Evolutionary conservation across 2,329 filamentous ascomycete genomes (phyloP), one percentile per base, ranked within the genome.

Genomic region (Cordyceps cicadae): DNA sequence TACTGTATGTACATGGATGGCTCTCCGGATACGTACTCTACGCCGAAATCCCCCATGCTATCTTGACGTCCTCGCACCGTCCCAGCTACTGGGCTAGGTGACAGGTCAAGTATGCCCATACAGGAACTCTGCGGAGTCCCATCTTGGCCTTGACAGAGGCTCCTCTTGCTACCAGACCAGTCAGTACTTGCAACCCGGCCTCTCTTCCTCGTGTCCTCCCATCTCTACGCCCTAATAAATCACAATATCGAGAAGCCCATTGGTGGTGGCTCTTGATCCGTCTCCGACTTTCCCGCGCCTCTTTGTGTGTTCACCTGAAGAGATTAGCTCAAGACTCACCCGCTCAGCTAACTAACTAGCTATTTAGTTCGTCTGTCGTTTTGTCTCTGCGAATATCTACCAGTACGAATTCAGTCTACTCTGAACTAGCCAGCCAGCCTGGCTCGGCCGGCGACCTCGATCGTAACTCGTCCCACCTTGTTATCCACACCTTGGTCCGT

Each of bases 401-500:
- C 6, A 43, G 39, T n/a, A 43, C 34, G 34, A 14, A 37, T 37
- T 12, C 34, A 37, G 34, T 37, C 34, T 37, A 37, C 34, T 37
- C 7, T 37, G 34, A 14, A 51, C 26, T 32, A 19, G 17, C 49
- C 29, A 59, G 50, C 56, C 24, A 59, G 46, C 49, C 49, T 48
- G 39, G 49, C 50, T 46, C 39, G 50, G 26, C 49, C 50, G 37
- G n/a, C 24, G 37, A 59, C 57, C 50, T 59, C 57, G 57, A 59
- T 59, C 57, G 57, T 29, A 54, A 19, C 41, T 54, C 57, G 57
- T 59, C 57, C 57, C 57, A 59, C 57, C 56, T 41, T 51, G 12
- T 37, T 19, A 49, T 37, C 49, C 29, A 59, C 41, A 15, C 50
- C 57, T 39, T 53, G 39, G 37, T 37, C 57, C 15, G 21, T 53